Evolutionary conservation across 495 filamentous ascomycete genomes (phyloP).

Genomic region (Pseudoneurospora amorphoporcata): DNA sequence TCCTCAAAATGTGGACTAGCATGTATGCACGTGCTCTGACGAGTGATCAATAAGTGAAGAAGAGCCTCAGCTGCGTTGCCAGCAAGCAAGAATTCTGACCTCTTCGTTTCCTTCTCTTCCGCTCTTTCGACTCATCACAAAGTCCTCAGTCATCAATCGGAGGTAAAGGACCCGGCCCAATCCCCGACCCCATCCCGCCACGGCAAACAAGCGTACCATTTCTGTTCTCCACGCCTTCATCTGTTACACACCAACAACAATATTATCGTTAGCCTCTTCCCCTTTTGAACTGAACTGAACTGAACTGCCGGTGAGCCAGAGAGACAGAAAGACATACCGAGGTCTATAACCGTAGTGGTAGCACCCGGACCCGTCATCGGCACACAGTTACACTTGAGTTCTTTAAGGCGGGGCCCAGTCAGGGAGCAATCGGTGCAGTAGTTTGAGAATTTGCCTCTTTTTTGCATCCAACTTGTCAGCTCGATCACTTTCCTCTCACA

Average conservation of each 20-base stretch:
- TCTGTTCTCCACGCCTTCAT: constrained; percentile 14
- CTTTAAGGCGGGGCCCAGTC: not conserved
- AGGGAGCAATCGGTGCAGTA: constrained; percentile 16
- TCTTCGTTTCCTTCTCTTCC: not conserved
- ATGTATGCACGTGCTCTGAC: not conserved
- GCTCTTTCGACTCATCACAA: not conserved
- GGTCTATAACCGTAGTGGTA: not conserved
- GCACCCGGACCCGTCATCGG: not conserved
- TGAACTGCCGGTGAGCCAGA: not conserved
- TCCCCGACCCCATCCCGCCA: not conserved
- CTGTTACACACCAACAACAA: constrained; percentile 2
- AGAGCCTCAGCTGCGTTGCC: not conserved
- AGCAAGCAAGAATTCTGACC: not conserved
- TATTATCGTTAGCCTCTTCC: not conserved
- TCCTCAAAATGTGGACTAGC: too few relatives aligned
- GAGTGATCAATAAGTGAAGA: too few relatives aligned
- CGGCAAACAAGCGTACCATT: constrained; percentile 13
- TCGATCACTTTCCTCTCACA: not conserved
- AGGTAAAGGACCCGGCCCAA: not conserved
- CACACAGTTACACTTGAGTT: constrained; percentile 6
- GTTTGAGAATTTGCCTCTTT: constrained; percentile 14
- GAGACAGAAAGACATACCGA: constrained; percentile 1
- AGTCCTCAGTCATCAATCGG: not conserved
- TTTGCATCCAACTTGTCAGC: not conserved
- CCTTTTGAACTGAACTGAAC: not conserved